Evolutionary conservation across 2,329 filamentous ascomycete genomes (phyloP).

Genomic region (Monilinia aucupariae): DNA sequence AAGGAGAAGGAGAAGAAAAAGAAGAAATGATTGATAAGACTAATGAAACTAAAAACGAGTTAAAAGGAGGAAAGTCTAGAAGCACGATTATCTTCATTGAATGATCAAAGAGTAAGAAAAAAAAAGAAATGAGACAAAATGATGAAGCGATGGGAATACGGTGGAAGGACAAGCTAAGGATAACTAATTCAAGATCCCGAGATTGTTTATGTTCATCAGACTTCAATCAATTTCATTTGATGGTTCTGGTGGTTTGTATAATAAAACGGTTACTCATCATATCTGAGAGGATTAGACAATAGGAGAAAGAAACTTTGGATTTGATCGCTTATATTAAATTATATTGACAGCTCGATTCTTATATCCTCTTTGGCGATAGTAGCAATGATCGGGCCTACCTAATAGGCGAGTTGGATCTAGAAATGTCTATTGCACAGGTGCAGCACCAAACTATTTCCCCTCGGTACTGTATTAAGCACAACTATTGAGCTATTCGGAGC

Average conservation of each 20-base stretch:
- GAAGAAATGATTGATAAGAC: no score
- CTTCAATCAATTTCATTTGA: not conserved
- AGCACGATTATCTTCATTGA: not conserved
- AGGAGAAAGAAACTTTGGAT: not conserved
- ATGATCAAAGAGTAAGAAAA: not conserved
- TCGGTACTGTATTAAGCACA: no score
- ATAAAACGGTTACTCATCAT: not conserved
- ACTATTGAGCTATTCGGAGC: no score
- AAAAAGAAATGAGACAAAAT: not conserved
- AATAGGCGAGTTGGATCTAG: not conserved
- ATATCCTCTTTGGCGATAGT: not conserved
- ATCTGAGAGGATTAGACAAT: not conserved
- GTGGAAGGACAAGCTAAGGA: not conserved
- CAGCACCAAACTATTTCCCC: no score
- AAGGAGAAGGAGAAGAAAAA: no score
- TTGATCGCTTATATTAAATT: not conserved
- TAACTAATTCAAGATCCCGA: not conserved
- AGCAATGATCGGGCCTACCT: not conserved
- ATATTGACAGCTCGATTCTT: not conserved
- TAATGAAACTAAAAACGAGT: no score
- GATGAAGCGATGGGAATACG: not conserved
- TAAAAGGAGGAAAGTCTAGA: not conserved
- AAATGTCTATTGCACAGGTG: no score
- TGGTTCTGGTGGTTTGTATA: no score
- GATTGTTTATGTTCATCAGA: constrained; percentile 1